These are phyloP conservation scores for Fusarium zealandicum DNA, from an alignment of 2,329 filamentous ascomycete genomes.

Conservation along the genomic window DNA sequence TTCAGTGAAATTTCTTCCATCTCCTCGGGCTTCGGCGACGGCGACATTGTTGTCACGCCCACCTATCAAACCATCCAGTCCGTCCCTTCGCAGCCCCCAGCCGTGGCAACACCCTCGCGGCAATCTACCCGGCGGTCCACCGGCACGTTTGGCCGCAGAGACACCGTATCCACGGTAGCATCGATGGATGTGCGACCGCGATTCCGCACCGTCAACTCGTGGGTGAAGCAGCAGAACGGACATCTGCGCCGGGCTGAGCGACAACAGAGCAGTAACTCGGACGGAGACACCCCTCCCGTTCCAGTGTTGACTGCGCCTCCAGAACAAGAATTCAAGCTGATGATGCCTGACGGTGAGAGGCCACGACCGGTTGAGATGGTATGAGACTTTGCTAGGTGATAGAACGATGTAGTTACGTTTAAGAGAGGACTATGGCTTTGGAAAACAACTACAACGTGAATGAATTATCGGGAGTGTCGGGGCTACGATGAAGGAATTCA, in stretches of 20 bases:
- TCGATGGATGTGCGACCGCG: slow-evolving; percentile 62
- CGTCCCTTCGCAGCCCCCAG: slow-evolving; percentile 21
- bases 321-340: slow-evolving; percentile 57
- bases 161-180: slow-evolving; percentile 60
- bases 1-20: slow-evolving; percentile 64
- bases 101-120: slow-evolving; percentile 16
- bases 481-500: too few species aligned
- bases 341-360: slow-evolving; percentile 59
- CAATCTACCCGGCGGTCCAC: slow-evolving; percentile 28
- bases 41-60: slow-evolving; percentile 60
- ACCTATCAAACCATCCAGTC: slow-evolving; percentile 27
- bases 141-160: slow-evolving; percentile 45
- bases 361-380: slow-evolving; percentile 51
- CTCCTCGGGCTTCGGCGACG: slow-evolving; percentile 70
- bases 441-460: neutral
- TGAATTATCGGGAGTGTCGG: neutral
- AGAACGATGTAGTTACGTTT: neutral
- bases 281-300: slow-evolving; percentile 49
- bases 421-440: neutral
- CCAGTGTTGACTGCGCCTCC: slow-evolving; percentile 50
- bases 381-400: slow-evolving; percentile 1
- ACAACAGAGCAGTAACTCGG: slow-evolving; percentile 37
- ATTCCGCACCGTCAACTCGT: slow-evolving; percentile 66
- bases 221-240: slow-evolving; percentile 70
- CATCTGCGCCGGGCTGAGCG: slow-evolving; percentile 58